Conservation (phyloP, 1,284 basidiomycete genomes). For the Trametes polyzona region DNA sequence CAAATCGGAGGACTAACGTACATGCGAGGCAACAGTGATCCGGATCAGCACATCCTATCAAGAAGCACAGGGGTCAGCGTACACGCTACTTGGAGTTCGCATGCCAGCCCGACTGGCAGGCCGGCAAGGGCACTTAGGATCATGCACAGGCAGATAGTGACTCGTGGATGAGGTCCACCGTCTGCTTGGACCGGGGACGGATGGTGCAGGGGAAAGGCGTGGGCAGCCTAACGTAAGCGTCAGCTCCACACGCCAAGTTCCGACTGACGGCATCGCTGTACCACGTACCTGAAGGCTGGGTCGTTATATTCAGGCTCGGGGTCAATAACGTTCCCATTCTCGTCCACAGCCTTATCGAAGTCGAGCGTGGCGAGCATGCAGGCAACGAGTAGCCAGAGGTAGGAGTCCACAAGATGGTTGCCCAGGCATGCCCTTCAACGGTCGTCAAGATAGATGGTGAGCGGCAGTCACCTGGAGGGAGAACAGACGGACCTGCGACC, state of each 20-base stretch:
- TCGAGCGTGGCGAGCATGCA: slow-evolving; percentile 45
- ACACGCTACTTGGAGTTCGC: no score
- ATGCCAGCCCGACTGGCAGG: no score
- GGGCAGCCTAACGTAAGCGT: not conserved
- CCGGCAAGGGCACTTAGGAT: no score
- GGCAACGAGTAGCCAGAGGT: slow-evolving; percentile 47
- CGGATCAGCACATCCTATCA: no score
- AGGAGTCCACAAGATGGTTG: slow-evolving; percentile 44
- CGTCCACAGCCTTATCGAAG: slow-evolving; percentile 42
- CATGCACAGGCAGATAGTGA: no score
- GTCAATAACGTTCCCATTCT: slow-evolving; percentile 41
- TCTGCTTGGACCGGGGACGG: not conserved
- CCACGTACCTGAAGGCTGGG: slow-evolving; percentile 44
- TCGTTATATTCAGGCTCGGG: slow-evolving; percentile 43
- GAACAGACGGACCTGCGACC: slow-evolving; percentile 16
- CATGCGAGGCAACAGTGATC: no score
- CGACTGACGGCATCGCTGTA: not conserved
- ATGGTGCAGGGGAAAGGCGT: not conserved
- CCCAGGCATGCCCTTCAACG: slow-evolving; percentile 43
- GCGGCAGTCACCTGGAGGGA: no score
- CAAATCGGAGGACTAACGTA: no score
- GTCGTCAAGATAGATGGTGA: no score
- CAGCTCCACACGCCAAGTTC: not conserved
- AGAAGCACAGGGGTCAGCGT: no score
- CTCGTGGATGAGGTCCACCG: not conserved